These are phyloP conservation scores for Rhodotorula paludigena DNA, from an alignment of 768 basidiomycete species.

Conservation along the genomic window DNA sequence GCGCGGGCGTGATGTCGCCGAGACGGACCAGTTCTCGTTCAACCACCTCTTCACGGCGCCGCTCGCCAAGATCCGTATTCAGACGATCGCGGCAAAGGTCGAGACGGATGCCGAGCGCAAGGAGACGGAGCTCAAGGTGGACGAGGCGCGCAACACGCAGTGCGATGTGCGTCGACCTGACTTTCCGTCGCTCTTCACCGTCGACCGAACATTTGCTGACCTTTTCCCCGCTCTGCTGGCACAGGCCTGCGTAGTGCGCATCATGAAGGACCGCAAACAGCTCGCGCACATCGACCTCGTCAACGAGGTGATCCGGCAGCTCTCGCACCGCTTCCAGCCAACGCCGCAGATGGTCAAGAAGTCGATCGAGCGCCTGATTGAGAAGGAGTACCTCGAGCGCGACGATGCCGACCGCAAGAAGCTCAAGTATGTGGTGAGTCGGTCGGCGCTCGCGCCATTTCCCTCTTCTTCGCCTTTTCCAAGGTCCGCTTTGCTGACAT, in stretches of 20 bases:
- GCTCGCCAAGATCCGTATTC: conserved; percentile 86
- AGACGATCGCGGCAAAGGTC: conserved; percentile 77
- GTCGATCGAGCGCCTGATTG: conserved; percentile 85
- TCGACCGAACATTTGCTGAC: neutral
- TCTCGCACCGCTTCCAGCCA: conserved; percentile 77
- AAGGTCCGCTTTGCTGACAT: neutral
- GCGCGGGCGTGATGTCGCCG: conserved; percentile 71
- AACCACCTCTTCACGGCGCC: conserved; percentile 73
- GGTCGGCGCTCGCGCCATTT: no score
- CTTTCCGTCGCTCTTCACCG: neutral
- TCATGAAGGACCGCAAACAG: conserved; percentile 92
- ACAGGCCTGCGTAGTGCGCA: conserved; percentile 91
- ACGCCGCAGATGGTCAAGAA: conserved; percentile 84
- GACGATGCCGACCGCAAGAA: conserved; percentile 57
- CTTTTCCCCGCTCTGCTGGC: neutral
- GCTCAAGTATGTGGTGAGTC: conserved; percentile 35
- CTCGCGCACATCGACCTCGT: conserved; percentile 83
- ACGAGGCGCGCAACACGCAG: conserved; percentile 86
- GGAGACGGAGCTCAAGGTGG: conserved; percentile 83
- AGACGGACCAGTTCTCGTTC: conserved; percentile 80
- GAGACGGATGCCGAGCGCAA: conserved; percentile 80
- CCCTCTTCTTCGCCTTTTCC: neutral
- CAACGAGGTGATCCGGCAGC: conserved; percentile 81
- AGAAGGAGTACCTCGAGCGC: conserved; percentile 93
- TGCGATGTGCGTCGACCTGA: conserved; percentile 59